phyloP scores from a whole-genome alignment of 148 eudicot genomes.

The Amaranthus palmeri region DNA sequence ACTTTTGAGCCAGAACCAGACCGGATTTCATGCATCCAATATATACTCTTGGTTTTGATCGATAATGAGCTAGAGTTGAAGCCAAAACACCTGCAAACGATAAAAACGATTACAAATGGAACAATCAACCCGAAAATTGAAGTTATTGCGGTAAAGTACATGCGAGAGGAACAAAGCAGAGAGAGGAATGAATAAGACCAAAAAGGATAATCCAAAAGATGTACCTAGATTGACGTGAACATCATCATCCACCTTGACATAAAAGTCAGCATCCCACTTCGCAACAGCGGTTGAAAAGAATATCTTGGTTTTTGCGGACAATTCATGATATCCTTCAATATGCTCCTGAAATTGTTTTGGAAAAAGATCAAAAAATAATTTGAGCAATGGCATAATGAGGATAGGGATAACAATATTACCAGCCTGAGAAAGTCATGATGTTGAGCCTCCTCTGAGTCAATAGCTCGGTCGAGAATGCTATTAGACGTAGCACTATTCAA shows the following conservation, averaged over 20 bases:
- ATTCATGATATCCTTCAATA: conserved; percentile 90
- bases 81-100: conserved; percentile 57
- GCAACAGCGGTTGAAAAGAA: conserved; percentile 88
- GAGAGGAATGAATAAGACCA: background rate
- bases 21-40: conserved; percentile 99
- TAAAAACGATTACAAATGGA: conserved; percentile 2
- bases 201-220: background rate
- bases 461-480: conserved; percentile 88
- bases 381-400: conserved; percentile 2
- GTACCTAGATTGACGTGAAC: conserved; percentile 94
- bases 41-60: conserved; percentile 82
- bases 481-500: conserved; percentile 74
- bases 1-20: conserved; percentile 87
- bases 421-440: conserved; percentile 91
- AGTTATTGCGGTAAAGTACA: background rate
- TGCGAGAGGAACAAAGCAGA: background rate
- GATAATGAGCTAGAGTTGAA: conserved; percentile 82
- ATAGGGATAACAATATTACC: conserved; percentile 36
- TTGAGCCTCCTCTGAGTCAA: conserved; percentile 90
- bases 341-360: conserved; percentile 54
- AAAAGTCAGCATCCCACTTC: conserved; percentile 97
- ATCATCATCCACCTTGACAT: conserved; percentile 93
- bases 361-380: conserved; percentile 2
- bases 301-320: conserved; percentile 90
- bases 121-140: background rate